Evolutionary conservation across 2,329 filamentous ascomycete genomes (phyloP).

Genomic region (Xylariomycetidae sp.): DNA sequence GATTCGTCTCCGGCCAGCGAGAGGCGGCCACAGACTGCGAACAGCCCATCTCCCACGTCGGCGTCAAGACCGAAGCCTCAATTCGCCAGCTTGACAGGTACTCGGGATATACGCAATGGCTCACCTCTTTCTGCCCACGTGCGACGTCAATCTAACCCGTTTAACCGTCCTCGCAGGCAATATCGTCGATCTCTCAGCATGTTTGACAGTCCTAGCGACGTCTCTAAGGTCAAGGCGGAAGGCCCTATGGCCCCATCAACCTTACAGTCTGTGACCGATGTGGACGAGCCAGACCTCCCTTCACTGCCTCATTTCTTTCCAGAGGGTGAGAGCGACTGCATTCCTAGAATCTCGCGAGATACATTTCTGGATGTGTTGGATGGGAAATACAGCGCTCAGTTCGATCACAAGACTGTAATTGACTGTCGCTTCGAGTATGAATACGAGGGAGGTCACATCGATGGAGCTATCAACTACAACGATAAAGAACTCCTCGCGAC

Average conservation of each 20-base stretch:
- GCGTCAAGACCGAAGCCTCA: constrained; percentile 61
- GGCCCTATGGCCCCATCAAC: constrained; percentile 48
- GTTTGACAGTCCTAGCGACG: constrained; percentile 88
- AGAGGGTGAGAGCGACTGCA: constrained; percentile 75
- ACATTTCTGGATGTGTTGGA: constrained; percentile 86
- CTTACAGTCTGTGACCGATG: constrained; percentile 74
- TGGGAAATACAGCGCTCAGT: constrained; percentile 72
- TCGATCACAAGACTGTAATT: constrained; percentile 79
- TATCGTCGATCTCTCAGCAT: constrained; percentile 93
- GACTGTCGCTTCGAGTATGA: constrained; percentile 99
- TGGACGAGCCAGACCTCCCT: constrained; percentile 70
- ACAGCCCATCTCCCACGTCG: constrained; percentile 52
- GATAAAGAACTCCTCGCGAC: constrained; percentile 83
- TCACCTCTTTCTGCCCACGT: constrained; percentile 70
- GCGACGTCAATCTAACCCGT: constrained; percentile 68
- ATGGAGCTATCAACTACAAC: constrained; percentile 91
- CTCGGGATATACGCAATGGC: constrained; percentile 57
- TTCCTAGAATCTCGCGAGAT: constrained; percentile 78
- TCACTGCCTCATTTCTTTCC: constrained; percentile 79
- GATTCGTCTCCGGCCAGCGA: constrained; percentile 76
- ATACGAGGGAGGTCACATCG: constrained; percentile 93
- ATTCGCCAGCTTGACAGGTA: constrained; percentile 54
- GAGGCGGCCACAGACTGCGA: constrained; percentile 55
- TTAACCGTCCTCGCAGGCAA: constrained; percentile 76
- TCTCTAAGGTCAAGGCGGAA: constrained; percentile 74